Base-by-base conservation (phyloP, 1,284 basidiomycete genomes). In the Moniliella sp. region DNA sequence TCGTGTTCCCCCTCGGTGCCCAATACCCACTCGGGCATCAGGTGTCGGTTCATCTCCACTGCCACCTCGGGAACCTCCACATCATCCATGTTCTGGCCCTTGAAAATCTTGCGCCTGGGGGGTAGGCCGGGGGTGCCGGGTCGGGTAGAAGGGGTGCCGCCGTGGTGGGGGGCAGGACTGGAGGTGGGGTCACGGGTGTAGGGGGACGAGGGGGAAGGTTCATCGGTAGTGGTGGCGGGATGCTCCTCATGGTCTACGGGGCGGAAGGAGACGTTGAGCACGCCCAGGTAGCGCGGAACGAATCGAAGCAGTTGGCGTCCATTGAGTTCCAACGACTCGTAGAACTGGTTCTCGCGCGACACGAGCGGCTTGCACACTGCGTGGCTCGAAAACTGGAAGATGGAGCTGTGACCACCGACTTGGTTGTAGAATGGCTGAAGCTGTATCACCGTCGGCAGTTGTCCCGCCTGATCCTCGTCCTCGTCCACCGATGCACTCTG, bases 311-410 rank as follows among this genome's bases (percentile, higher is more conserved):
- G 67, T 2, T 78, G 79, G 0, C 88, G 88, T 0, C 82, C 80
- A 47, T 86, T 79, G 14, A 75, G 70, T 61, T 97, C 88, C 12
- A 94, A 81, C 1, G 84, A 75, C 61, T 99, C 88, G 61, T 99
- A 99, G 57, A 99, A 94, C 31, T 93, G 67, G 58, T 99, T 97
- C 64, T 99, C 88, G 31, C 84, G 73, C 13, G 81, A 84, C 10
- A 93, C 83, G 5, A 97, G 72, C 12, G 88, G 88, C 82, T 99
- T 99, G 69, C 88, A 99, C 12, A 99, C 84, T 7, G 91, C 88
- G 34, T 84, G 72, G 48, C 83, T 82, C 2, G 88, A 94, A 53
- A 99, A 97, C 60, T 86, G 86, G 65, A 97, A 97, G 52, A 99
- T 93, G 39, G 82, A 78, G 47, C 73, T 82, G 62, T 99, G 88